These are phyloP conservation scores for Wallemia hederae DNA, from an alignment of 1,284 basidiomycete species.

Conservation along the genomic window DNA sequence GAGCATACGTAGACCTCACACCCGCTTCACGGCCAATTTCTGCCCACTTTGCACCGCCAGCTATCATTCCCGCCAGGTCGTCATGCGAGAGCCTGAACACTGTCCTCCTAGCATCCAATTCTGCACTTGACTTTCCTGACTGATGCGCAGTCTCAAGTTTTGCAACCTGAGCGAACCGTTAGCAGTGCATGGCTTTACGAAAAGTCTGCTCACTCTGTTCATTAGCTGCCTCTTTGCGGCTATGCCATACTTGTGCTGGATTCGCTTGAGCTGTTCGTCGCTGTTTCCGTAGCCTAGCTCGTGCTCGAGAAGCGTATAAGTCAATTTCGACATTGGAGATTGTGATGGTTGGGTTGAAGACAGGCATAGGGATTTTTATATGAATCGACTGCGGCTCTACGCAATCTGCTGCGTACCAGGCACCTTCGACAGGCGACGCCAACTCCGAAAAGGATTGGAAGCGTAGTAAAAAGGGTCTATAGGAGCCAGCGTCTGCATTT, in stretches of 20 bases:
- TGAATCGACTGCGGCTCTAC: too few species aligned
- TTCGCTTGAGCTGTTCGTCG: neutral
- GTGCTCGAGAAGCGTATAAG: neutral
- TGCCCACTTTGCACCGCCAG: neutral
- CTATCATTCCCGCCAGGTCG: neutral
- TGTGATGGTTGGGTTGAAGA: too few species aligned
- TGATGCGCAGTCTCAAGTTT: neutral
- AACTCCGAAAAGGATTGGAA: too few species aligned
- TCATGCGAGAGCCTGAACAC: conserved; percentile 1
- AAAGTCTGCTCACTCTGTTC: neutral
- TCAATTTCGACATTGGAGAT: neutral
- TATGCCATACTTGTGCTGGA: neutral
- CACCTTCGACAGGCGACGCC: too few species aligned
- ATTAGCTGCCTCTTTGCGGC: neutral
- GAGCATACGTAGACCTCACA: neutral
- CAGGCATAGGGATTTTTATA: too few species aligned
- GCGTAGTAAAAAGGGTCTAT: too few species aligned
- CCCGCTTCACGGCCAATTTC: neutral
- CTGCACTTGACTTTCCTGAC: neutral
- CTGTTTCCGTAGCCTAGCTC: neutral
- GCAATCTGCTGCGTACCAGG: too few species aligned
- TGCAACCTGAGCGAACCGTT: neutral
- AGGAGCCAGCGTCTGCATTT: too few species aligned
- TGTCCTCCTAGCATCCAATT: neutral
- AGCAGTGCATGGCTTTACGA: neutral